phyloP scores from a whole-genome alignment of 768 basidiomycete species.

The Lactarius pseudohatsudake region DNA sequence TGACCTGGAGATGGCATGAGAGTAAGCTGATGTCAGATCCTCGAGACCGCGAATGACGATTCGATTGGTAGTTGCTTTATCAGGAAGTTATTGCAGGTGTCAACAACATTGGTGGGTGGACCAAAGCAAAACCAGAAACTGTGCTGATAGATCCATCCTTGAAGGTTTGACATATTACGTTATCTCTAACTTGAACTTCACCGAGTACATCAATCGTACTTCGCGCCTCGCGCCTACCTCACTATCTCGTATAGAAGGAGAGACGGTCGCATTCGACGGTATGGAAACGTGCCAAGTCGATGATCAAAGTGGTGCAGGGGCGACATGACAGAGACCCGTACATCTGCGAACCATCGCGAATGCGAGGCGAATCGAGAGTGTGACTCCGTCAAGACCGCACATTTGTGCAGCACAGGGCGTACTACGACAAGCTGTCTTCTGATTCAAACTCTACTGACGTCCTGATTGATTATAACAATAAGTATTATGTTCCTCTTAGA shows the following conservation, averaged over 20 bases:
- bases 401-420: not conserved
- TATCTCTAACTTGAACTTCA: not conserved
- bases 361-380: not conserved
- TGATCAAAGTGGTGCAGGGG: not conserved
- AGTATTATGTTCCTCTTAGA: not conserved
- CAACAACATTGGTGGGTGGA: not conserved
- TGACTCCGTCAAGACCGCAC: not conserved
- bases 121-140: not conserved
- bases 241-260: not conserved
- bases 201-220: not conserved
- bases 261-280: not conserved
- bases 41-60: not conserved
- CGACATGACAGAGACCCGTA: not conserved
- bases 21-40: not conserved
- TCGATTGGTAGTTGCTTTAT: not conserved
- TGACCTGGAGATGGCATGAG: not conserved
- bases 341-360: not conserved
- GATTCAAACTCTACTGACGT: not conserved
- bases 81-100: not conserved
- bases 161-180: not conserved
- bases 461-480: constrained; percentile 1
- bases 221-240: not conserved
- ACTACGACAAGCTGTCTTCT: not conserved
- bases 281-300: not conserved
- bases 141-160: not conserved